Evolutionary conservation across 2,329 filamentous ascomycete species (phyloP), one percentile per base, ranked within the genome.

Genomic region (Diaporthe vaccinii): DNA sequence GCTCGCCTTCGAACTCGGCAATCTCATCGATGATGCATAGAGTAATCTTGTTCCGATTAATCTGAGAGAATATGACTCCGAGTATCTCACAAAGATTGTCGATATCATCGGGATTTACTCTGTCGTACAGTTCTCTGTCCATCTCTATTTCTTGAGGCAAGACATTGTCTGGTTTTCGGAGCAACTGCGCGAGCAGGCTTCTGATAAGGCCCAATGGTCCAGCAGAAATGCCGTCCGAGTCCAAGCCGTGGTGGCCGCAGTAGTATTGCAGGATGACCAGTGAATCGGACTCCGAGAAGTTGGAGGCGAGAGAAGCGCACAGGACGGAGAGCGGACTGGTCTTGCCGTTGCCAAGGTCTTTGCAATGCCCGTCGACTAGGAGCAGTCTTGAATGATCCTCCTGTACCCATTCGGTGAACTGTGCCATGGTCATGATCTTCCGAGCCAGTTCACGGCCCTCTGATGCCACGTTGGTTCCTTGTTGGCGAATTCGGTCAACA

Each of bases 11-110:
- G 22, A 73, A 73, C n/a, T 73, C 71, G 10, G 71, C 46, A 34
- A 73, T 57, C 46, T 73, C 71, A 4, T 73, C 71, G 7, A 73
- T 49, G 22, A 73, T 31, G 36, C 71, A 73, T 20, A 73, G 25
- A 1, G 58, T 67, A 25, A 73, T 73, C 14, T 67, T 73, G 34
- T 12, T 34, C 4, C 0, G 59, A 3, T 31, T 46, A 2, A 73
- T 46, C 5, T 73, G 71, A 6, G 71, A 58, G 46, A 73, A 73
- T 2, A 73, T 7, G 0, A 17, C 10, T 1, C 36, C 71, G 25
- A 73, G 67, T 8, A 73, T 15, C 49, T 67, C 59, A 14, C 71
- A 73, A 34, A 73, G 59, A 34, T 14, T 10, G 46, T 67, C 59
- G 20, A 73, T 17, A 8, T 55, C 28, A 8, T 67, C 20, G 1